These are phyloP conservation scores for Candida ficus DNA, from an alignment of 805 yeast genomes.

Conservation along the genomic window DNA sequence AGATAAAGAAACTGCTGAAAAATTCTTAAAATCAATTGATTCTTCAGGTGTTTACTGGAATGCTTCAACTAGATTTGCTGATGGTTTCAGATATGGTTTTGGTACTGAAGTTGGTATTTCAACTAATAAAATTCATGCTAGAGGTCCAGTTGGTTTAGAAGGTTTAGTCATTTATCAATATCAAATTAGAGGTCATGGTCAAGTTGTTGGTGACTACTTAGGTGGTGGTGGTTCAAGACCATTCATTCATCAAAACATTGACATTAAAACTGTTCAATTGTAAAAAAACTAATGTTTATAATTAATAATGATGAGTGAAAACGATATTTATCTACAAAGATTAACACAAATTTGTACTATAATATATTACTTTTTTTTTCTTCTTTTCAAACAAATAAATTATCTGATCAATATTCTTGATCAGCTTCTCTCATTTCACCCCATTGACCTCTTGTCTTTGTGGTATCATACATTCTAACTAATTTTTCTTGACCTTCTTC, in stretches of 20 bases:
- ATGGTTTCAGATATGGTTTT: constrained; percentile 96
- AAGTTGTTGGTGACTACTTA: constrained; percentile 82
- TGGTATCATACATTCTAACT: constrained; percentile 92
- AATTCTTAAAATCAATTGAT: constrained; percentile 79
- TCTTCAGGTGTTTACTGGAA: constrained; percentile 98
- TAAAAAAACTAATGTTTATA: no score
- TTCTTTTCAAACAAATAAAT: neutral
- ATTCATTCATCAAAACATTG: constrained; percentile 68
- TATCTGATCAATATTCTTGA: constrained; percentile 18
- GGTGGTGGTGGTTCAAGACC: constrained; percentile 88
- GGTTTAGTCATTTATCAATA: constrained; percentile 96
- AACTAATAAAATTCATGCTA: constrained; percentile 93
- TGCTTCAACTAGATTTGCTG: constrained; percentile 95
- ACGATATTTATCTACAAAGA: neutral
- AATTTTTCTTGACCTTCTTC: constrained; percentile 92
- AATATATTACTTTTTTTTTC: neutral
- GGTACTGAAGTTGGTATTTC: constrained; percentile 99
- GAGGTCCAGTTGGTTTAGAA: constrained; percentile 98
- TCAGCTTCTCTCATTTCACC: constrained; percentile 52
- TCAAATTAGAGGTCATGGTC: constrained; percentile 89
- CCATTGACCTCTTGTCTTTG: constrained; percentile 71
- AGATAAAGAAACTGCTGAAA: constrained; percentile 62
- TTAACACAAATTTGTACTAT: neutral
- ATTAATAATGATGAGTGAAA: no score
- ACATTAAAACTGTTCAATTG: constrained; percentile 20